phyloP scores from a whole-genome alignment of 108 stramenopile species.

The Seminavis robusta region DNA sequence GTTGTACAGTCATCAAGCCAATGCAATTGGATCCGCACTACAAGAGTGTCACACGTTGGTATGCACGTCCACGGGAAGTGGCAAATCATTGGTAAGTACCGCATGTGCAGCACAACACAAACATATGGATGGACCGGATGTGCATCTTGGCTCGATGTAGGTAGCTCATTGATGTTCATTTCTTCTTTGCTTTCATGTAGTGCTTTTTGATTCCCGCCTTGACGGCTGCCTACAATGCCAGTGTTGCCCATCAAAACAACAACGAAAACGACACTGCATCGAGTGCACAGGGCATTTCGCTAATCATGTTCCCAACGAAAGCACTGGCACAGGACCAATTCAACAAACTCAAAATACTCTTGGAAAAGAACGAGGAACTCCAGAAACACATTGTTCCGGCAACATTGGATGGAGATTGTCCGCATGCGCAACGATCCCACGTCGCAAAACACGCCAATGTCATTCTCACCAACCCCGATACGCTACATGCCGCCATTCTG shows the following conservation, averaged over 20 bases:
- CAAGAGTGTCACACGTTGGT: slow-evolving; percentile 65
- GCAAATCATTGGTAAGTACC: slow-evolving; percentile 85
- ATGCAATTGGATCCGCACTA: slow-evolving; percentile 69
- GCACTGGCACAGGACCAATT: slow-evolving; percentile 98
- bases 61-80: slow-evolving; percentile 86
- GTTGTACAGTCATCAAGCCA: slow-evolving; percentile 82
- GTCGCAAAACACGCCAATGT: slow-evolving; percentile 71
- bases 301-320: slow-evolving; percentile 96
- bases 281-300: slow-evolving; percentile 37
- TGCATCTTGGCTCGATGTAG: too few relatives aligned
- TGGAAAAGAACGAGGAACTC: slow-evolving; percentile 30
- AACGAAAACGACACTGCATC: too few relatives aligned
- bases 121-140: too few relatives aligned
- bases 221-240: slow-evolving; percentile 46
- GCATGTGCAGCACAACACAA: too few relatives aligned
- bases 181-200: too few relatives aligned
- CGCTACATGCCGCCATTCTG: slow-evolving; percentile 89
- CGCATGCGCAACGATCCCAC: slow-evolving; percentile 57
- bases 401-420: slow-evolving; percentile 81
- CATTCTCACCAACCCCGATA: slow-evolving; percentile 96
- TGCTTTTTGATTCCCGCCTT: slow-evolving; percentile 83
- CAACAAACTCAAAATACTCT: slow-evolving; percentile 50
- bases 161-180: too few relatives aligned
- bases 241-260: too few relatives aligned
- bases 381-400: slow-evolving; percentile 40